These are phyloP conservation scores for Neurospora pannonica DNA, from an alignment of 495 filamentous ascomycete species.

Conservation along the genomic window DNA sequence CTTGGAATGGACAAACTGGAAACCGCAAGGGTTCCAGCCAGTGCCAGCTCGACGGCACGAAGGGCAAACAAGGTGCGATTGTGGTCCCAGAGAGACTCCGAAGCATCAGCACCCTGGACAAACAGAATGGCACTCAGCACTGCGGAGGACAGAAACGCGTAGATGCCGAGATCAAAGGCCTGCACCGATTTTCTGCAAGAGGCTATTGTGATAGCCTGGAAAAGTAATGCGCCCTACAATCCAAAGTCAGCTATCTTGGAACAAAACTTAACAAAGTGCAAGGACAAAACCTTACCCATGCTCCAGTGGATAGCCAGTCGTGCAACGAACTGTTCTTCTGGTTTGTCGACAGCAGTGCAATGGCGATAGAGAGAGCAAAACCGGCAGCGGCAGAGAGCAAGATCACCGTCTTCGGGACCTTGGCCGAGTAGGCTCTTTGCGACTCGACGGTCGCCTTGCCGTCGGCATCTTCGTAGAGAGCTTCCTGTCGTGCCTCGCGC, in stretches of 20 bases:
- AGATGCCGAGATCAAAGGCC: conserved; percentile 39
- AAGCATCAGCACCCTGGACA: conserved; percentile 27
- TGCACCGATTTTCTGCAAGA: conserved; percentile 34
- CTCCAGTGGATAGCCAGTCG: conserved; percentile 31
- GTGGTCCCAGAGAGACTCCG: conserved; percentile 19
- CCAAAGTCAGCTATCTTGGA: conserved; percentile 9
- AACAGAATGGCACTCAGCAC: conserved; percentile 29
- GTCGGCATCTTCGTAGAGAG: conserved; percentile 52
- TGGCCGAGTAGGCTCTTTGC: conserved; percentile 41
- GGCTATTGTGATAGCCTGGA: conserved; percentile 37
- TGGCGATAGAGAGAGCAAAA: conserved; percentile 32
- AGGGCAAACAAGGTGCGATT: conserved; percentile 19
- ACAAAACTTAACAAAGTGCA: not conserved
- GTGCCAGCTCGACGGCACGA: conserved; percentile 28
- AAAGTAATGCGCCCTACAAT: conserved; percentile 29
- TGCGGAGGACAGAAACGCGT: conserved; percentile 33
- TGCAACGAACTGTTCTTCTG: conserved; percentile 18
- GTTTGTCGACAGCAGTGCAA: conserved; percentile 32
- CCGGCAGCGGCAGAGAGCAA: conserved; percentile 36
- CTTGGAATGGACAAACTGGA: conserved; percentile 48
- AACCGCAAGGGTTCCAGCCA: conserved; percentile 25
- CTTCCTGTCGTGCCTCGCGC: conserved; percentile 23
- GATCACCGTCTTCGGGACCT: conserved; percentile 36
- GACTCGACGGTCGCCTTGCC: conserved; percentile 50
- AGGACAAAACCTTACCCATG: conserved; percentile 35